phyloP scores from a whole-genome alignment of 2,329 filamentous ascomycete species.

The Alternaria postmessia region DNA sequence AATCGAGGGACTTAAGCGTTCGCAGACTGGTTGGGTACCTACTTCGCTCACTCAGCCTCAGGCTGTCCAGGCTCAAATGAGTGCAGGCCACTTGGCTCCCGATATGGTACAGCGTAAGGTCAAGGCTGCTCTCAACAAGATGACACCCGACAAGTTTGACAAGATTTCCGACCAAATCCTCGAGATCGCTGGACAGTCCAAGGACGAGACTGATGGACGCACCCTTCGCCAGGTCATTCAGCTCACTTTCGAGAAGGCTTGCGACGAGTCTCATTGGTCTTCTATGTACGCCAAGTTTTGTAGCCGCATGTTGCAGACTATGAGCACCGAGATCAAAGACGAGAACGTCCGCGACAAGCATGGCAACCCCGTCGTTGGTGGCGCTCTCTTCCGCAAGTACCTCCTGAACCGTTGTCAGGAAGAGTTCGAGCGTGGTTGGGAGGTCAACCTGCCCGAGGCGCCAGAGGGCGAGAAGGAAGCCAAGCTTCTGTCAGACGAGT shows the following conservation, averaged over 20 bases:
- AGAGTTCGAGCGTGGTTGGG: conserved; percentile 98
- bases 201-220: conserved; percentile 91
- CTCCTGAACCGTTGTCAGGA: conserved; percentile 98
- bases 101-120: conserved; percentile 98
- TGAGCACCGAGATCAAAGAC: conserved; percentile 84
- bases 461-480: conserved; percentile 84
- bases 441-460: conserved; percentile 80
- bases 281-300: conserved; percentile 99
- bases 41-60: conserved; percentile 57
- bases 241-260: conserved; percentile 98
- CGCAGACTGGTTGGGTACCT: conserved; percentile 88
- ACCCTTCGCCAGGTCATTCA: conserved; percentile 98
- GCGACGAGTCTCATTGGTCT: conserved; percentile 97
- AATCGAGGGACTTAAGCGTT: conserved; percentile 78
- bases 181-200: conserved; percentile 90
- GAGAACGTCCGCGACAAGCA: conserved; percentile 93
- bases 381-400: conserved; percentile 97
- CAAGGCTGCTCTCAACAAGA: conserved; percentile 98
- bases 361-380: conserved; percentile 87
- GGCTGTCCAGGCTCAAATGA: conserved; percentile 37
- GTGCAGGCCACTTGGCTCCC: conserved; percentile 72
- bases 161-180: conserved; percentile 94
- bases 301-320: conserved; percentile 93
- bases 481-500: conserved; percentile 90
- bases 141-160: conserved; percentile 99